These are phyloP conservation scores for Populus tomentosa DNA, from an alignment of 441 rosid genomes.

Conservation along the genomic window DNA sequence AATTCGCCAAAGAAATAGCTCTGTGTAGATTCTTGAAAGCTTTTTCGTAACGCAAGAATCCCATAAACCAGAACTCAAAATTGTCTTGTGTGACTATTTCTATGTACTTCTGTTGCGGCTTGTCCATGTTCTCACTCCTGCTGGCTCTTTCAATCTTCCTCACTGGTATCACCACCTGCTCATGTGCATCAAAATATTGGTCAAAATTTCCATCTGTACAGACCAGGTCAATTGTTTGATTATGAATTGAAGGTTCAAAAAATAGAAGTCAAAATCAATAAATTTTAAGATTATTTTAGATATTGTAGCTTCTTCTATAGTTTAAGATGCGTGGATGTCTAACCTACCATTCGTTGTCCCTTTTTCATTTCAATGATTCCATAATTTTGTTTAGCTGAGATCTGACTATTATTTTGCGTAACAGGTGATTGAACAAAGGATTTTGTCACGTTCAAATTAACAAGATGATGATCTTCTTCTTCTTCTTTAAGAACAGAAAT, in stretches of 20 bases:
- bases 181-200: neutral
- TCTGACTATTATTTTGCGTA: no score
- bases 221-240: neutral
- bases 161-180: conserved; percentile 38
- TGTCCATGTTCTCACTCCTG: conserved; percentile 29
- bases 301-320: neutral
- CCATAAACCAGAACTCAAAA: conserved; percentile 44
- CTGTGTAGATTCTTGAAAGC: conserved; percentile 32
- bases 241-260: neutral
- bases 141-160: conserved; percentile 24
- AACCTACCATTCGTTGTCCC: no score
- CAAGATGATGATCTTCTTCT: no score
- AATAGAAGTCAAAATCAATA: neutral
- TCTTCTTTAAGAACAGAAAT: no score
- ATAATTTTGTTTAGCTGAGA: no score
- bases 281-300: no score
- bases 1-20: conserved; percentile 17
- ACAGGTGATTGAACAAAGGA: neutral
- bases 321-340: no score
- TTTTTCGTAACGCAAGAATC: conserved; percentile 39
- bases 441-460: no score
- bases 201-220: neutral
- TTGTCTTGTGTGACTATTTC: conserved; percentile 32
- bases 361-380: no score
- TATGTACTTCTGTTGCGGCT: conserved; percentile 34